Conservation (phyloP, 805 yeast genomes). For the Candida patagonica region DNA sequence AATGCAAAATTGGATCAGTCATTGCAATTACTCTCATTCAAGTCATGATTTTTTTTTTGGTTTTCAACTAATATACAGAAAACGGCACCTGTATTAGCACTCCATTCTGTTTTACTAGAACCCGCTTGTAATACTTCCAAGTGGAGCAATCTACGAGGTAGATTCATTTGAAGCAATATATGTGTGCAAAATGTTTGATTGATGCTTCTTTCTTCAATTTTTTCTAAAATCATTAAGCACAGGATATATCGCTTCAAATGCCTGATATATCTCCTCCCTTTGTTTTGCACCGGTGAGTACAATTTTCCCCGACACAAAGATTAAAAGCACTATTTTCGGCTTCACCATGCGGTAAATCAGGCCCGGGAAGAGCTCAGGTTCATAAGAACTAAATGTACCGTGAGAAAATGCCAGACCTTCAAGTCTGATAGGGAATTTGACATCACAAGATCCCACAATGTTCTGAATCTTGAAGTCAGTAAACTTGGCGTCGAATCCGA, state of each 20-base stretch:
- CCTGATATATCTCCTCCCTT: conserved; percentile 96
- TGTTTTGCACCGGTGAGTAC: conserved; percentile 98
- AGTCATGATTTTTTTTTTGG: too few relatives aligned
- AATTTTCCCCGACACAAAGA: conserved; percentile 94
- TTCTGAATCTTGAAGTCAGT: conserved; percentile 97
- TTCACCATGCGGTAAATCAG: conserved; percentile 98
- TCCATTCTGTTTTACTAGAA: too few relatives aligned
- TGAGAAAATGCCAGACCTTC: conserved; percentile 97
- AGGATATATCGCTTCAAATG: conserved; percentile 96
- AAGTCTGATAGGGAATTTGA: conserved; percentile 91
- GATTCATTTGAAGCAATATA: too few relatives aligned
- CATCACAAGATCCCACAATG: conserved; percentile 98
- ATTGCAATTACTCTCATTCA: too few relatives aligned
- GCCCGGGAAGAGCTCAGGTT: conserved; percentile 97
- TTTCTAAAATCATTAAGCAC: conserved; percentile 97
- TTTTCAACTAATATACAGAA: too few relatives aligned
- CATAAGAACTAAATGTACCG: conserved; percentile 97
- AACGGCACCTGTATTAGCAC: too few relatives aligned
- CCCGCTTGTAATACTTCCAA: too few relatives aligned
- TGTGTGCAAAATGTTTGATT: too few relatives aligned
- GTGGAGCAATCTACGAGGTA: too few relatives aligned
- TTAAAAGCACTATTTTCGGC: conserved; percentile 91
- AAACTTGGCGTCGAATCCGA: conserved; percentile 95
- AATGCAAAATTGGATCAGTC: too few relatives aligned
- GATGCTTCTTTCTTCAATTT: too few relatives aligned